Evolutionary conservation across 805 yeast species (phyloP), one percentile per base, ranked within the genome.

Genomic region (Cyberlindnera subsufficiens): DNA sequence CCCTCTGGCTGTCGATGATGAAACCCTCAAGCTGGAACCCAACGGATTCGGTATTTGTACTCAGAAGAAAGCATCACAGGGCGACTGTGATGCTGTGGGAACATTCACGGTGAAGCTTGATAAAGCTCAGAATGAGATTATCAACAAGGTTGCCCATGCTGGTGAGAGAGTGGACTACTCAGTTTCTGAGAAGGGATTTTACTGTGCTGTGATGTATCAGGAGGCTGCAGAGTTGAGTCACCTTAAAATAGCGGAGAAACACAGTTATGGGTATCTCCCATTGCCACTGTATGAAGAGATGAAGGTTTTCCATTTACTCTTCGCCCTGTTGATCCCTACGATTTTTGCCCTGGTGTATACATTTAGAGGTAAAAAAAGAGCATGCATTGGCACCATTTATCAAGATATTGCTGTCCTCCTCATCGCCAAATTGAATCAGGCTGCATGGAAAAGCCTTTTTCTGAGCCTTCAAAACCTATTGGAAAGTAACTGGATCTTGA

Each of bases 41-140:
- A 17, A 33, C 9, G 53, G 53, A 6, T 49, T 51, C 27, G 30
- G 47, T 13, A 29, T 51, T 5, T 51, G 54, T 31, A 36, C 54
- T 1, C 44, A 40, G 33, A 40, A 49, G 39, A 32, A 32, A 15
- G n/a, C 15, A 17, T 35, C 41, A 9, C 41, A 32, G 16, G 50
- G 51, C 4, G 31, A 32, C 2, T 49, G 54, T 35, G 38, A 38
- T 13, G 33, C 32, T 9, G 30, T 46, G 5, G 54, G 54, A 2
- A 45, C 43, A 30, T 51, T 49, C 32, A 42, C 44, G 29, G 37
- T 32, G 20, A 25, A 36, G 15, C 22, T 35, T 14, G 45, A 45
- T 3, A 34, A 29, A 4, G 34, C 35, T 5, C 19, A 30, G 8
- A 17, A 35, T 15, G 40, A 41, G 3, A 39, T 44, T 13, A 4